Percentiles rank a stretch among this genome's conserved stretches.
phyloP scores from a whole-genome alignment of 2,329 filamentous ascomycete species.

The Verticillium zaregamsianum region DNA sequence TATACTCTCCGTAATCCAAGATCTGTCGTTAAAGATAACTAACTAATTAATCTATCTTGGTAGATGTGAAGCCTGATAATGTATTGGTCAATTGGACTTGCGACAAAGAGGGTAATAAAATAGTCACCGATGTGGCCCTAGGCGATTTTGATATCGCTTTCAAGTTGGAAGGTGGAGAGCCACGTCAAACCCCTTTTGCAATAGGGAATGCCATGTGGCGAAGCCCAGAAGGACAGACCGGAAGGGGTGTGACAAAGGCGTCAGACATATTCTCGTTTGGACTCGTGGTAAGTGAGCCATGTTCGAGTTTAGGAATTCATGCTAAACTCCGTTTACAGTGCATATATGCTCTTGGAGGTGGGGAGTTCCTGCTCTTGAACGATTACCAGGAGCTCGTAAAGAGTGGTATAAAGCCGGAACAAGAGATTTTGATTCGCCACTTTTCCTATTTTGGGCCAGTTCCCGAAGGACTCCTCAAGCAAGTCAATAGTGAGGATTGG shows the following conservation, averaged over 20 bases:
- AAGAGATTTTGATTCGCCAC: background rate
- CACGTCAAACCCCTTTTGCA: conserved; percentile 20
- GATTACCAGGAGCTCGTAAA: background rate
- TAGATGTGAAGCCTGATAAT: conserved; percentile 35
- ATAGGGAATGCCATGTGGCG: conserved; percentile 34
- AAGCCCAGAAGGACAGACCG: conserved; percentile 32
- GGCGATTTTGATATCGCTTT: conserved; percentile 31
- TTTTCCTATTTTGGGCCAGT: background rate
- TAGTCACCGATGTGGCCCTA: conserved; percentile 24
- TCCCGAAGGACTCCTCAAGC: background rate
- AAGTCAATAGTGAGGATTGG: background rate
- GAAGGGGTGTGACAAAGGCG: conserved; percentile 24
- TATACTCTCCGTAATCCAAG: conserved; percentile 17
- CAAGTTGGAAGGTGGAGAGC: conserved; percentile 21
- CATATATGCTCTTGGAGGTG: conserved; percentile 25
- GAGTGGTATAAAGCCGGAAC: background rate
- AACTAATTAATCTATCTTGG: conserved; percentile 16
- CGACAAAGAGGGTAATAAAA: conserved; percentile 24
- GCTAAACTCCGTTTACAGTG: conserved; percentile 22
- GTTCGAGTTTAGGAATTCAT: conserved; percentile 6
- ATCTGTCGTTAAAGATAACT: conserved; percentile 11
- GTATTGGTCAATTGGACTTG: conserved; percentile 29
- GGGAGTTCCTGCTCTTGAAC: background rate
- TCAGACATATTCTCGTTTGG: conserved; percentile 33
- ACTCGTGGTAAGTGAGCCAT: conserved; percentile 26